Base-by-base conservation (phyloP, 2,329 filamentous ascomycete species). In the Xylariaceae sp. region DNA sequence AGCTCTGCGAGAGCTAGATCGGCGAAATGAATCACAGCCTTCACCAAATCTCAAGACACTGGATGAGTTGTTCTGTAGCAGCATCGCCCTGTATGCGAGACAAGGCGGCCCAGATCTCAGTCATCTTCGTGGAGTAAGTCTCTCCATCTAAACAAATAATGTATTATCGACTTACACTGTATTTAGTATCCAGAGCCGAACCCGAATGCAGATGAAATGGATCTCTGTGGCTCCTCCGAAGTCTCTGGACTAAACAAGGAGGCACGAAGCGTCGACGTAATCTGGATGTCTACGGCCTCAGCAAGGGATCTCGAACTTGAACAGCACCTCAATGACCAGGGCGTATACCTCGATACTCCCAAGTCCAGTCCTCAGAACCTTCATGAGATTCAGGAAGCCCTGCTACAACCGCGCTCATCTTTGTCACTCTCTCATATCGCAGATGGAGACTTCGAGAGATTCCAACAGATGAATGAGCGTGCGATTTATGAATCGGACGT, bases 51-150 rank as follows among this genome's bases (percentile, higher is more conserved):
- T 11, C 51, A 64, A 62, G 59, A 42, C 37, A 42, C 5, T 3
- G 37, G 37, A 13, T 10, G 11, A 42, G 8, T 3, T 13, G 9
- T 42, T 9, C 37, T 42, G 11, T 8, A 10, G 37, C 37, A 42
- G 11, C 9, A n/a, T 61, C 62, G 58, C 42, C 52, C 63, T 56
- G 51, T 70, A 71, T 64, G 69, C 71, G 44, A 67, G 67, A 67
- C 64, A 61, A 55, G 71, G 73, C 48, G 72, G 72, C 49, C 72
- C 71, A 64, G 72, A 73, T 64, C 66, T 75, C 48, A 62, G 63
- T 42, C 66, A 73, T 64, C 59, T 74, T 60, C 64, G 68, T 70
- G 71, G 67, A 60, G 71, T 74, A 64, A 42, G 37, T 13, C 8
- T 8, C 37, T 42, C 8, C 37, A 10, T 7, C 9, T 4, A 11